A percentile compares a stretch with the other conserved stretches of the same genome.
phyloP scores from a whole-genome alignment of 2,329 filamentous ascomycete species.

The Neocatenulostroma microsporum region DNA sequence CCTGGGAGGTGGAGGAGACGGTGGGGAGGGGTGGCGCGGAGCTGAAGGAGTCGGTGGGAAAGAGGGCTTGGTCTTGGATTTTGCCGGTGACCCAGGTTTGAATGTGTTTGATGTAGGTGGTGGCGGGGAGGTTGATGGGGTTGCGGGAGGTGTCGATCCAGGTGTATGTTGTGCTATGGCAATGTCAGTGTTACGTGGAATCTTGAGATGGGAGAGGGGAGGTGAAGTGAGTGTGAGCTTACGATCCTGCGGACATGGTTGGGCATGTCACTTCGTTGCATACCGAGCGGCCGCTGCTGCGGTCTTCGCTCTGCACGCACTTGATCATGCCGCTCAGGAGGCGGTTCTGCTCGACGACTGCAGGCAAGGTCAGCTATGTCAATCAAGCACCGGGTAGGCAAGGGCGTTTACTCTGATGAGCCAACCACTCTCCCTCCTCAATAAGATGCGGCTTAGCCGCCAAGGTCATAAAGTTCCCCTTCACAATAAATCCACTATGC shows the following conservation, averaged over 20 bases:
- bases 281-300: slow-evolving; percentile 62
- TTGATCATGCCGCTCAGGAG: slow-evolving; percentile 83
- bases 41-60: slow-evolving; percentile 76
- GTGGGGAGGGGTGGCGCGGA: slow-evolving; percentile 50
- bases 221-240: slow-evolving; percentile 44
- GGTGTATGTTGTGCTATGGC: slow-evolving; percentile 78
- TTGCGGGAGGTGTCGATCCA: slow-evolving; percentile 86
- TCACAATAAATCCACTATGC: slow-evolving; percentile 80
- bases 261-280: slow-evolving; percentile 81
- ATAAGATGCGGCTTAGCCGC: slow-evolving; percentile 89
- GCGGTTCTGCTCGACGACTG: slow-evolving; percentile 88
- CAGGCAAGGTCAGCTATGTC: too few relatives aligned
- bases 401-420: slow-evolving; percentile 81
- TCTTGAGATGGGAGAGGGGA: too few relatives aligned
- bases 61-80: slow-evolving; percentile 80
- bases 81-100: slow-evolving; percentile 97
- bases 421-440: slow-evolving; percentile 90
- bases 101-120: slow-evolving; percentile 90
- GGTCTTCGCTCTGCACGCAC: slow-evolving; percentile 78
- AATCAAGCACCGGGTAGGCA: background rate
- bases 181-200: too few relatives aligned
- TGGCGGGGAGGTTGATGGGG: slow-evolving; percentile 84
- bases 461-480: slow-evolving; percentile 94
- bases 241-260: slow-evolving; percentile 91
- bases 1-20: slow-evolving; percentile 31